Conservation (phyloP, 1,284 basidiomycete genomes). For the Gymnopus androsaceus region DNA sequence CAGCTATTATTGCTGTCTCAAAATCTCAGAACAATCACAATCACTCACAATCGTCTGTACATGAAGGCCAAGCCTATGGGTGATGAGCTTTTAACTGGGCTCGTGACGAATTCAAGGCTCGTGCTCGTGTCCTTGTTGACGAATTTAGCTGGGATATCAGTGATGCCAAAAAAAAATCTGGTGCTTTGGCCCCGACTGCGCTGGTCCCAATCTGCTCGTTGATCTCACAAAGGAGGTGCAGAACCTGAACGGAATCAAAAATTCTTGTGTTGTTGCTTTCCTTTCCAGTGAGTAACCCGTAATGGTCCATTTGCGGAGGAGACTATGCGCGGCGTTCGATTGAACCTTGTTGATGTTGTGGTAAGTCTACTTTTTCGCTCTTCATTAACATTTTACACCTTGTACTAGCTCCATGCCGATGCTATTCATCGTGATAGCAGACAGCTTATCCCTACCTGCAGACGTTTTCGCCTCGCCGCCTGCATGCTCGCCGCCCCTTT, state of each 20-base stretch:
- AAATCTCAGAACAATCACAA: constrained; percentile 98
- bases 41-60: constrained; percentile 82
- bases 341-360: constrained; percentile 96
- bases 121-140: constrained; percentile 94
- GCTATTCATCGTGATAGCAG: constrained; percentile 99
- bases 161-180: constrained; percentile 99
- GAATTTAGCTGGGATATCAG: constrained; percentile 99
- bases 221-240: constrained; percentile 99
- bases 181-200: constrained; percentile 95
- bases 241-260: constrained; percentile 99
- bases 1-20: constrained; percentile 93
- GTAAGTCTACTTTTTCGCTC: constrained; percentile 54
- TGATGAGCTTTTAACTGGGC: constrained; percentile 91
- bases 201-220: constrained; percentile 94
- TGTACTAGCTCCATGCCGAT: constrained; percentile 90
- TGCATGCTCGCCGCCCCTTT: constrained; percentile 88
- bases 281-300: constrained; percentile 99
- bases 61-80: constrained; percentile 91
- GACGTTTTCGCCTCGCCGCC: constrained; percentile 97
- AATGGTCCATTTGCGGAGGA: constrained; percentile 97
- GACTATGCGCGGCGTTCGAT: constrained; percentile 97
- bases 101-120: constrained; percentile 97
- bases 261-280: constrained; percentile 98
- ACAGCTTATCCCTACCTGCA: constrained; percentile 94
- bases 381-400: constrained; percentile 43